Evolutionary conservation across 768 basidiomycete genomes (phyloP), one percentile per base, ranked within the genome.

Genomic region (Sporobolomyces roseus): DNA sequence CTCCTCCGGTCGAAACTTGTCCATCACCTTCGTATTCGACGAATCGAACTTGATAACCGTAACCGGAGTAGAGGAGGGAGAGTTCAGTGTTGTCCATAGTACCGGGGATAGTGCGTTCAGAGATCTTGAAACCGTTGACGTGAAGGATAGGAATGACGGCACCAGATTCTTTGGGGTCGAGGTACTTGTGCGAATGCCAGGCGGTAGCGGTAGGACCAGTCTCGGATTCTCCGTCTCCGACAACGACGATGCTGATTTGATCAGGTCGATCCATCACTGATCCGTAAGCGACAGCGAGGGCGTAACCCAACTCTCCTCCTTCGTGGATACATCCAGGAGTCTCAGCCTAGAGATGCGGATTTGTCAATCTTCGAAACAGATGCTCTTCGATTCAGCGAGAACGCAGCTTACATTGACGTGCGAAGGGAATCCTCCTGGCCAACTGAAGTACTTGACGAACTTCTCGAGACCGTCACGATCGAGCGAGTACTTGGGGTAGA

Each of bases 241-340:
- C 80, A 36, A 93, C 82, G 68, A 88, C 90, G 54, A 86, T 83
- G 25, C 88, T 85, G 74, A 93, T 84, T 23, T 91, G 85, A 75
- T 93, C 83, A 12, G 91, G 91, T 71, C 90, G 87, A 77, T 96
- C 92, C 89, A 94, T 91, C 73, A 90, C 86, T 30, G 89, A 87
- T 41, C 92, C 92, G 75, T 90, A 93, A 1, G 90, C 83, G 13
- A 91, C 91, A 48, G 86, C 68, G 43, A 93, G 85, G 5, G 90
- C 90, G 72, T 93, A 94, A 12, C 92, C 91, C 19, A 93, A 83
- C 78, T 93, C 92, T 19, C 82, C 82, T 61, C 92, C 92, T 79
- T 96, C 92, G 74, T 96, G 92, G 70, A 96, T 93, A 4, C 85
- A 83, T 8, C 92, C 92, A 25, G 91, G 92, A 1, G 90, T 91